Percentiles rank a stretch among this genome's conserved stretches.
phyloP scores from a whole-genome alignment of 2,329 filamentous ascomycete genomes.

The Exophiala dermatitidis region DNA sequence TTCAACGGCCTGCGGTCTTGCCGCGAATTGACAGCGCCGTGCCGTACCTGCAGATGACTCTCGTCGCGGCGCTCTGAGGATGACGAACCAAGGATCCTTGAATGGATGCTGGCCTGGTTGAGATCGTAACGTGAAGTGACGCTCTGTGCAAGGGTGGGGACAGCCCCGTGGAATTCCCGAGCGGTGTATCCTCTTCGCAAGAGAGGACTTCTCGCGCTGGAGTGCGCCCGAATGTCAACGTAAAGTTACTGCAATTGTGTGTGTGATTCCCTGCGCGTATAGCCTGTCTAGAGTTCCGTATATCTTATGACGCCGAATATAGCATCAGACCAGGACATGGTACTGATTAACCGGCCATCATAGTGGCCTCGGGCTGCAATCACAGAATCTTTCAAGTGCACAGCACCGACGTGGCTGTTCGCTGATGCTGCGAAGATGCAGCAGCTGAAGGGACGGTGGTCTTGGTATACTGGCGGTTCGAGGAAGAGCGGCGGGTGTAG shows the following conservation, averaged over 20 bases:
- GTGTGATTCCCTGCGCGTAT: constrained; percentile 1
- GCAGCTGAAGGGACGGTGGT: neutral
- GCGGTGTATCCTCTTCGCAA: neutral
- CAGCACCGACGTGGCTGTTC: neutral
- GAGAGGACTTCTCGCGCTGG: neutral
- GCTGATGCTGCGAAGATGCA: neutral
- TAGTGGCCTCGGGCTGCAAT: neutral
- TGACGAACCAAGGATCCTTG: constrained; percentile 12
- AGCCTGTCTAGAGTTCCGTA: neutral
- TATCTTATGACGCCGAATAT: constrained; percentile 4
- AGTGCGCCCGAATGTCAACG: neutral
- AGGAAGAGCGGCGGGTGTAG: neutral
- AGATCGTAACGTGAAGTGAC: constrained; percentile 10
- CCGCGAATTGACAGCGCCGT: constrained; percentile 5
- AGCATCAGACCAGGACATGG: constrained; percentile 19
- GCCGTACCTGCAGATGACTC: constrained; percentile 18
- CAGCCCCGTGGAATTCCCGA: neutral
- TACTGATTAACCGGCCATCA: constrained; percentile 14
- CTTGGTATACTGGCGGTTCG: no score
- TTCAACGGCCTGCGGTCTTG: constrained; percentile 13
- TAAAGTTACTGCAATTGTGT: neutral
- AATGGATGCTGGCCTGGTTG: constrained; percentile 14
- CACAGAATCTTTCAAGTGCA: neutral
- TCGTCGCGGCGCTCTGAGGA: constrained; percentile 8
- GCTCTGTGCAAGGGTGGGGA: constrained; percentile 1